Base-by-base conservation (phyloP, 371 early-diverging fungal species). In the Mucor piriformis region DNA sequence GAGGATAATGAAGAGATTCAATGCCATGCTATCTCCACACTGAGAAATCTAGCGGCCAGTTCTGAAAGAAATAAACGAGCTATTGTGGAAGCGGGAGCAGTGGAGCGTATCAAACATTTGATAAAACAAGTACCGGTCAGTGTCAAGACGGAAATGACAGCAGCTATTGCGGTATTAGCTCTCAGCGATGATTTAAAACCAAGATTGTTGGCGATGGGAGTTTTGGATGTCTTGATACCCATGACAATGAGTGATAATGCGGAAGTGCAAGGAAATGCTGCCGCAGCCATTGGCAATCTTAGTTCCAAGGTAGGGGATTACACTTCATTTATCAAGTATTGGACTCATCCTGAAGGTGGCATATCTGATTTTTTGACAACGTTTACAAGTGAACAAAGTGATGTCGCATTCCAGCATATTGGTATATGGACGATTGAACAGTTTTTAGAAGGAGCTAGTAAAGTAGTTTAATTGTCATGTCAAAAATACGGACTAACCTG, bases 341-440 rank as follows among this genome's bases (percentile, higher is more conserved):
- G 94, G 89, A 70, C 80, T 52, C 56, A 78, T 34, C 90, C 92
- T 15, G 73, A 73, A 16, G 88, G 86, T 37, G 92, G 91, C 0
- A 69, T 94, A 29, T 76, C 87, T 44, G 83, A 81, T 20, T 94
- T 92, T 44, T 63, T 94, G 49, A 76, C 79, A 7, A 74, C 76
- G 29, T 94, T 93, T 70, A 67, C 92, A 20, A 76, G 74, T 25
- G 86, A 88, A 47, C 74, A 80, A 32, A 79, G 79, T 34, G 92
- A 90, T 54, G 70, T 84, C 51, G 87, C 90, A 24, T 90, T 91
- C 64, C 89, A 90, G 55, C 92, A 92, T 58, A 90, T 94, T 65
- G 92, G 91, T 10, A 83, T 94, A 23, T 94, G 95, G 95, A 93
- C 94, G 13, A 83, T 94, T 55, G 87, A 92, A 23, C 92, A 92